Base-by-base conservation (phyloP, 208 protist species). In the Crithidia fasciculata region DNA sequence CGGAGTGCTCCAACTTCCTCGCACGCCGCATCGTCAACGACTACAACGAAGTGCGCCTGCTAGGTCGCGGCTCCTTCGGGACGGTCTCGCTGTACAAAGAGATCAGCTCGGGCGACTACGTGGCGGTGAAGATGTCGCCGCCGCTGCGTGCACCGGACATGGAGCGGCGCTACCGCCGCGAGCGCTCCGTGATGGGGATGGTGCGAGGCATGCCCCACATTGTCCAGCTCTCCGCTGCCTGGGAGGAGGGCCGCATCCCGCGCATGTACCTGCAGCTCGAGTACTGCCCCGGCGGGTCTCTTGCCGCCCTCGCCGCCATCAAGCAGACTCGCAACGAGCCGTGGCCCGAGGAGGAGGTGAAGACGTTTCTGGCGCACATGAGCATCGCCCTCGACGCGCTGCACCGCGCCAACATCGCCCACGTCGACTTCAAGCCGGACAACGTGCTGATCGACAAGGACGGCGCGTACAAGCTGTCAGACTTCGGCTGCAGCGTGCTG, bases 391-490 rank as follows among this genome's bases (percentile, higher is more conserved):
- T 98, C 12, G 80, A 95, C 69, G 96, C 91, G 19, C 73, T 95
- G 71, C 94, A 98, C 69, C 68, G 72, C 49, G 65, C 70, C 12
- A 82, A 87, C 77, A 95, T 98, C 68, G 90, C 85, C 6, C 96
- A 98, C 80, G 74, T 97, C 15, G 96, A 98, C 84, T 89, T 98
- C 62, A 98, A 98, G 74, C 92, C 93, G 12, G 96, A 98, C 61
- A 98, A 98, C 74, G 76, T 98, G 2, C 76, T 98, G 12, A 77
- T 98, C 52, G 94, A 98, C 61, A 81, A 69, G 9, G 49, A 80
- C 19, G 90, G 86, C 2, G 70, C 72, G 43, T 92, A 98, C 77
- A 95, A 94, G 70, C 84, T 98, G 37, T 89, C 84, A 15, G 96
- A 98, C 74, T 98, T 98, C 78, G 96, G 96, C 16, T 94, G 95